phyloP scores from a whole-genome alignment of 148 eudicot genomes.

The Fagopyrum homotropicum region DNA sequence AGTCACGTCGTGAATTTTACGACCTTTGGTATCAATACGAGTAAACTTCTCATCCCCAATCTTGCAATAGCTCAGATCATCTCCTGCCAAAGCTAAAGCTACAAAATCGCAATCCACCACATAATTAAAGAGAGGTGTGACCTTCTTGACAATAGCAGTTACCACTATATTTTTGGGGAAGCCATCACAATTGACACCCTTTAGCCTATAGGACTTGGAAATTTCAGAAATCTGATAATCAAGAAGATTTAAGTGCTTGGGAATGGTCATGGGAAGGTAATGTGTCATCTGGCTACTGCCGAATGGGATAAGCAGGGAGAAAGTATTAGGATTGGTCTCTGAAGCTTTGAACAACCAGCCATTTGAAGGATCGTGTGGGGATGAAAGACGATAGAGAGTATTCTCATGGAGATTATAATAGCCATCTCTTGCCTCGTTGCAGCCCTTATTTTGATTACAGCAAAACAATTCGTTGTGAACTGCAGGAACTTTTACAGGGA shows the following conservation, averaged over 20 bases:
- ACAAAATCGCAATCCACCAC: background rate
- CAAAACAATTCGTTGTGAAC: background rate
- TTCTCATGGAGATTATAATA: background rate
- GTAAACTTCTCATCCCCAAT: conserved; percentile 6
- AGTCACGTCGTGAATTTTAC: conserved; percentile 8
- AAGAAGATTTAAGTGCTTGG: no score
- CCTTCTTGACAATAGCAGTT: background rate
- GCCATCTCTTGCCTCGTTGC: background rate
- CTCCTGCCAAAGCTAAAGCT: background rate
- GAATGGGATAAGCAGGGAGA: background rate
- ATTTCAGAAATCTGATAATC: no score
- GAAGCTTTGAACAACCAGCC: background rate
- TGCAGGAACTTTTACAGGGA: conserved; percentile 11
- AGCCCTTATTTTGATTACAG: no score
- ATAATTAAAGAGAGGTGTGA: background rate
- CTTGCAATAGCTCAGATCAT: background rate
- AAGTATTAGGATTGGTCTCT: background rate
- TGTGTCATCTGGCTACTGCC: background rate
- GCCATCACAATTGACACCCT: no score
- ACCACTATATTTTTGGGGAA: no score
- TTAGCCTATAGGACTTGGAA: no score
- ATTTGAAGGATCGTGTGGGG: background rate
- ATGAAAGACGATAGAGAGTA: background rate
- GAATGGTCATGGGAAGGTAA: no score
- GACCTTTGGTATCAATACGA: background rate